These are phyloP conservation scores for Mesotaenium endlicherianum DNA, from an alignment of 139 green algal species.

Conservation along the genomic window DNA sequence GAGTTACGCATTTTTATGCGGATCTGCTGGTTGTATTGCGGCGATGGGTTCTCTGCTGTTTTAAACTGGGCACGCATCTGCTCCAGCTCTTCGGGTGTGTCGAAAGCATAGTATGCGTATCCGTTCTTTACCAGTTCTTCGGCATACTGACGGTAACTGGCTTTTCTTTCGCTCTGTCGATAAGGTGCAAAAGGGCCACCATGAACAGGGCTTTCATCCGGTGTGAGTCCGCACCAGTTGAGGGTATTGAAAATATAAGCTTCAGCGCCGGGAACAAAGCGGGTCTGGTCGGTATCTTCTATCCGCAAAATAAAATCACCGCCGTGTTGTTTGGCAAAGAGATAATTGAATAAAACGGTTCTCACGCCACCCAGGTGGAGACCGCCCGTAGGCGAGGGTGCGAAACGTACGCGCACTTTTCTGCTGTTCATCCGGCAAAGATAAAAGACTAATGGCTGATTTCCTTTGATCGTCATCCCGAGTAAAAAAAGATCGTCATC, in stretches of 20 bases:
- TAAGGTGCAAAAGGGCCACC: constrained; percentile 84
- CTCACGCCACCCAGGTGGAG: constrained; percentile 94
- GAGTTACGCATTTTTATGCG: too few relatives aligned
- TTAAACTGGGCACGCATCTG: not conserved
- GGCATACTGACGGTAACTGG: constrained; percentile 87
- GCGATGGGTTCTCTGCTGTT: not conserved
- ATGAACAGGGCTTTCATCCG: constrained; percentile 88
- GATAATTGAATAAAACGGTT: constrained; percentile 98
- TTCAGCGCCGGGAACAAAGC: constrained; percentile 86
- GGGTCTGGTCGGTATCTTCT: constrained; percentile 91
- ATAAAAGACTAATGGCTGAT: too few relatives aligned
- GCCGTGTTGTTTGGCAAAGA: constrained; percentile 72
- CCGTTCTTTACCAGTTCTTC: constrained; percentile 79
- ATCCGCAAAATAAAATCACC: constrained; percentile 91
- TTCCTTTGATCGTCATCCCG: too few relatives aligned
- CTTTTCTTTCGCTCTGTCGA: constrained; percentile 86
- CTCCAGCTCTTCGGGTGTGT: constrained; percentile 82
- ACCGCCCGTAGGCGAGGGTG: constrained; percentile 95
- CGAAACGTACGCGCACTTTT: too few relatives aligned
- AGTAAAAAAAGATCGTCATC: too few relatives aligned
- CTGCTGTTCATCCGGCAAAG: too few relatives aligned
- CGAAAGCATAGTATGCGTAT: constrained; percentile 94
- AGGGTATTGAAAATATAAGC: constrained; percentile 85
- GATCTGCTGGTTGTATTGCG: not conserved
- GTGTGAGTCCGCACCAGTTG: constrained; percentile 89